Evolutionary conservation across 495 filamentous ascomycete genomes (phyloP), one percentile per base, ranked within the genome.

Genomic region (Hypoxylon crocopeplum): DNA sequence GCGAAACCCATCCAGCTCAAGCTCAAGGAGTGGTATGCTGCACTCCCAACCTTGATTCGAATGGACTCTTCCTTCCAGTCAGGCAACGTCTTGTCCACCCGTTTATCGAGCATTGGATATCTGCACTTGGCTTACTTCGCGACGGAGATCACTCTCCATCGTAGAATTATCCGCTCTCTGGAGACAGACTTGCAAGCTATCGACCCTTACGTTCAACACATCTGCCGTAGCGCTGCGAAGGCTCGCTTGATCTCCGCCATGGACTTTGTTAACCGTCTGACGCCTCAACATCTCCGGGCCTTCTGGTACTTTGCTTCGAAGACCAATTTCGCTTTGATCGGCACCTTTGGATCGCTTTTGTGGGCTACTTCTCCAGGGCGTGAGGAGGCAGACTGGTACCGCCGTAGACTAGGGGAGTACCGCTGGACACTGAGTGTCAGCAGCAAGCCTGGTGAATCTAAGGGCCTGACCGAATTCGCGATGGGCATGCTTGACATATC

Each of bases 351-450:
- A 20, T 83, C 79, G 1, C 82, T 98, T 5, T 83, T 98, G 0
- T 92, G 90, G 81, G 90, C 93, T 20, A 94, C 92, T 0, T 86
- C 88, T 0, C 93, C 93, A 0, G 89, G 87, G 8, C 80, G 84
- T 15, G 93, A 98, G 71, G 94, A 98, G 73, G 91, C 90, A 3
- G 92, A 95, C n/a, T 98, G 96, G 81, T 98, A 98, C 74, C 85
- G 88, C 16, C 80, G 88, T 2, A 78, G 94, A 2, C 78, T 97
- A 8, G 85, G 85, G 53, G 94, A 98, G 77, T 97, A 96, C 69
- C 79, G 91, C 38, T 98, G 94, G 94, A 97, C 93, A 1, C 77
- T 98, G 56, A 87, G 86, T 29, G 93, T 98, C 25, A 89, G 85
- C 71, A 85, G 84, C 56, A 91, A 92, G 66, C 86, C 88, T 32